Conservation (phyloP, 306 rosid species). For the Inga laurina region DNA sequence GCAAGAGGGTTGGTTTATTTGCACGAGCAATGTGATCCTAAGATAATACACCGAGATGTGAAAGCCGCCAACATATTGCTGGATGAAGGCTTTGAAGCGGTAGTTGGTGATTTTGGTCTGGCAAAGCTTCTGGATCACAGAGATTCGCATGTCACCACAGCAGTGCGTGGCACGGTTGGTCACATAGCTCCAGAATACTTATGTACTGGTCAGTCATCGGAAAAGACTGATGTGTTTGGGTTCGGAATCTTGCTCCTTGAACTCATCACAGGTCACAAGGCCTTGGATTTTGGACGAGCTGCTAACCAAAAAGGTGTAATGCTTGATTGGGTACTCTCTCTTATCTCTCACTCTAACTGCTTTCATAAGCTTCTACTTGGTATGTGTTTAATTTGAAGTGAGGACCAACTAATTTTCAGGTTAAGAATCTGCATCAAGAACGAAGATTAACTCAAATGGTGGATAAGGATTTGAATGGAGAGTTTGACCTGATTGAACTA, state of each 20-base stretch:
- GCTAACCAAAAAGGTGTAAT: slow-evolving; percentile 94
- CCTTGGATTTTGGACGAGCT: slow-evolving; percentile 92
- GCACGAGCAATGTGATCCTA: slow-evolving; percentile 98
- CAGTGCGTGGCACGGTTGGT: slow-evolving; percentile 98
- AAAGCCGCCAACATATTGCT: slow-evolving; percentile 96
- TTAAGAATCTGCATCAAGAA: slow-evolving; percentile 85
- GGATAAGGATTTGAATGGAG: slow-evolving; percentile 81
- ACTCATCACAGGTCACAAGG: slow-evolving; percentile 94
- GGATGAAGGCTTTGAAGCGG: slow-evolving; percentile 94
- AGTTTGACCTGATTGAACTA: slow-evolving; percentile 69
- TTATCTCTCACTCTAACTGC: neutral
- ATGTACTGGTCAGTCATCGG: slow-evolving; percentile 95
- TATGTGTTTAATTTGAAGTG: slow-evolving; percentile 16
- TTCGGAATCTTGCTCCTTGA: slow-evolving; percentile 95
- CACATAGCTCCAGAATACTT: slow-evolving; percentile 97
- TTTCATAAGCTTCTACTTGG: neutral
- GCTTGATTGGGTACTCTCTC: slow-evolving; percentile 88
- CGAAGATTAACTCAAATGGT: slow-evolving; percentile 80
- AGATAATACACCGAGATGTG: slow-evolving; percentile 95
- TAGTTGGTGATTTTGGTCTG: slow-evolving; percentile 97
- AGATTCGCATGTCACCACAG: slow-evolving; percentile 97
- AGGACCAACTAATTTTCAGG: slow-evolving; percentile 55
- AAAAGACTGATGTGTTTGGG: slow-evolving; percentile 97
- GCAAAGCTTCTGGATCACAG: slow-evolving; percentile 97
- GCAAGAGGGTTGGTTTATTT: slow-evolving; percentile 96